phyloP scores from a whole-genome alignment of 2,329 filamentous ascomycete species.

The Coniochaeta sp. region DNA sequence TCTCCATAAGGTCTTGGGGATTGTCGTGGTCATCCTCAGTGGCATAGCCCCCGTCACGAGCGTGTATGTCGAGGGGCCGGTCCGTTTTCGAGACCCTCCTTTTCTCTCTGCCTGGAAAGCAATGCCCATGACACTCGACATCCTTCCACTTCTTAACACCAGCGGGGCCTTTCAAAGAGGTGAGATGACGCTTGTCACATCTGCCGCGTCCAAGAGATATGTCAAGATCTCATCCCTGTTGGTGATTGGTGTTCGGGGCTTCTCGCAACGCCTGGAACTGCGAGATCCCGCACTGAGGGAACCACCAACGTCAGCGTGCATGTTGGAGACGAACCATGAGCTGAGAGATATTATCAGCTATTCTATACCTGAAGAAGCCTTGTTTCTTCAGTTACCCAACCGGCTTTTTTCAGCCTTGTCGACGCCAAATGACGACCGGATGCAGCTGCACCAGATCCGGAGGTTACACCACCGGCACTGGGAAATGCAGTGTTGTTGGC shows the following conservation, averaged over 20 bases:
- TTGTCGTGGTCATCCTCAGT: background rate
- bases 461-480: too few relatives aligned
- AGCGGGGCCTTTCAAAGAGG: too few relatives aligned
- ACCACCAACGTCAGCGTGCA: background rate
- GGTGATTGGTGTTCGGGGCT: too few relatives aligned
- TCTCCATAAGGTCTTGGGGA: too few relatives aligned
- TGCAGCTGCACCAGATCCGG: background rate
- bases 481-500: too few relatives aligned
- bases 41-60: background rate
- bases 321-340: background rate
- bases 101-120: too few relatives aligned
- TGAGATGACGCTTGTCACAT: too few relatives aligned
- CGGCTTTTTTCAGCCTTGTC: conserved; percentile 1
- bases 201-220: too few relatives aligned
- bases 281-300: background rate
- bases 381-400: background rate
- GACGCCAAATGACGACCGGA: background rate
- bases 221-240: too few relatives aligned
- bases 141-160: background rate
- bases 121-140: too few relatives aligned
- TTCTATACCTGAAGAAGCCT: background rate
- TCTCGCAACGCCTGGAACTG: background rate
- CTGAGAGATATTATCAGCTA: background rate
- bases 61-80: background rate
- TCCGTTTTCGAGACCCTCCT: background rate